Conservation (phyloP, 1,284 basidiomycete genomes). For the Ustilago trichophora region DNA sequence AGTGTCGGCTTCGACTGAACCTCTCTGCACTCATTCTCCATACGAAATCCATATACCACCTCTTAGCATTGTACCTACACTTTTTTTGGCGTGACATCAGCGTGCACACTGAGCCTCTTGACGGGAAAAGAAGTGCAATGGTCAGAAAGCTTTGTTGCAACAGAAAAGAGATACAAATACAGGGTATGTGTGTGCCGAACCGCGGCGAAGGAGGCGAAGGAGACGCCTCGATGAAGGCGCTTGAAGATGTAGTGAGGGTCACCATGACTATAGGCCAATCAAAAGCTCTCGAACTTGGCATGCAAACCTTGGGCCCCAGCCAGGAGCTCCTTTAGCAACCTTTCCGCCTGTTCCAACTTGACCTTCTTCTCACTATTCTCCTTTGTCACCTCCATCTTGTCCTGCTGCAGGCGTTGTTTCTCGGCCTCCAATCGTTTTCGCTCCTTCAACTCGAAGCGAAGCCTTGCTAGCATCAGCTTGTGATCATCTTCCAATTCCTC, state of each 20-base stretch:
- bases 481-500: conserved; percentile 18
- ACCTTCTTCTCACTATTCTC: conserved; percentile 45
- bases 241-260: too few species aligned
- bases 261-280: too few species aligned
- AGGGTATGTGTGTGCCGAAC: conserved; percentile 19
- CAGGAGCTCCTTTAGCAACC: conserved; percentile 21
- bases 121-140: too few species aligned
- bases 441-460: conserved; percentile 39
- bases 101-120: too few species aligned
- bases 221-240: too few species aligned
- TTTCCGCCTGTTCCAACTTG: conserved; percentile 34
- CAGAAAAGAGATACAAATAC: conserved; percentile 31
- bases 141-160: too few species aligned
- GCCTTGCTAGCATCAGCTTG: conserved; percentile 31
- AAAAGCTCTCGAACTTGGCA: conserved; percentile 31
- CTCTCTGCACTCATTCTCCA: not conserved
- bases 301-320: conserved; percentile 18
- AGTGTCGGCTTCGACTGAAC: conserved; percentile 74
- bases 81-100: too few species aligned
- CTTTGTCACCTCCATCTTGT: conserved; percentile 29
- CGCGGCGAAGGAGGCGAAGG: not conserved
- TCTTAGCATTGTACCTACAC: too few species aligned
- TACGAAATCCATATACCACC: not conserved
- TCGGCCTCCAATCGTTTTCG: conserved; percentile 30
- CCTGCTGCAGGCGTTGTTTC: conserved; percentile 27